Evolutionary conservation across 2,329 filamentous ascomycete species (phyloP).

Genomic region (Exutisphaerella laricina): DNA sequence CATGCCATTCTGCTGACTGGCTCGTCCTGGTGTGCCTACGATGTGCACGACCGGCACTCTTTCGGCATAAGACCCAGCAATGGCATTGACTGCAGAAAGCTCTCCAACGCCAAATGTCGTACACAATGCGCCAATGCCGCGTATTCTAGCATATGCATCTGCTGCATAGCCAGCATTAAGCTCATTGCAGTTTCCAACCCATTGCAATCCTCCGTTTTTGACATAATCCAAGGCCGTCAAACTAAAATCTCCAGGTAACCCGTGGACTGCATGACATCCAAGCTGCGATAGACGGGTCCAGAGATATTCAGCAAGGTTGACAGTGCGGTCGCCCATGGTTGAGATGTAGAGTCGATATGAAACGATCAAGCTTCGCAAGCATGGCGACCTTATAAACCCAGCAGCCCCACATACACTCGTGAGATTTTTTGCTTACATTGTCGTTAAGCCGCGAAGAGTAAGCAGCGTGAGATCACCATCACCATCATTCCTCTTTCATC

Average conservation of each 20-base stretch:
- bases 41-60: conserved; percentile 45
- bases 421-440: too few relatives aligned
- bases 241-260: conserved; percentile 48
- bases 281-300: conserved; percentile 14
- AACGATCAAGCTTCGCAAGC: too few relatives aligned
- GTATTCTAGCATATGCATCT: conserved; percentile 44
- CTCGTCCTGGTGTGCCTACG: conserved; percentile 40
- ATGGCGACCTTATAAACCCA: too few relatives aligned
- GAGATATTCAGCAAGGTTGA: conserved; percentile 15
- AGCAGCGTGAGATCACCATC: too few relatives aligned
- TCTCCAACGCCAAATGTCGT: conserved; percentile 46
- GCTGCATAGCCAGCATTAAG: conserved; percentile 48
- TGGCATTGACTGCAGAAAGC: conserved; percentile 44
- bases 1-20: conserved; percentile 37
- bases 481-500: too few relatives aligned
- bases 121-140: conserved; percentile 42
- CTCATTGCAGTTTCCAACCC: conserved; percentile 59
- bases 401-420: too few relatives aligned
- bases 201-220: conserved; percentile 48
- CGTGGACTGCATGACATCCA: conserved; percentile 33
- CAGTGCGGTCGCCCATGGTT: conserved; percentile 27
- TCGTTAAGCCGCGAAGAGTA: too few relatives aligned
- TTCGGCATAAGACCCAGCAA: conserved; percentile 45
- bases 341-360: too few relatives aligned
- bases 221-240: conserved; percentile 53